Percentiles rank a stretch among this genome's conserved stretches.
Conservation (phyloP, 768 basidiomycete genomes). For the Phlebiopsis flavidoalba region DNA sequence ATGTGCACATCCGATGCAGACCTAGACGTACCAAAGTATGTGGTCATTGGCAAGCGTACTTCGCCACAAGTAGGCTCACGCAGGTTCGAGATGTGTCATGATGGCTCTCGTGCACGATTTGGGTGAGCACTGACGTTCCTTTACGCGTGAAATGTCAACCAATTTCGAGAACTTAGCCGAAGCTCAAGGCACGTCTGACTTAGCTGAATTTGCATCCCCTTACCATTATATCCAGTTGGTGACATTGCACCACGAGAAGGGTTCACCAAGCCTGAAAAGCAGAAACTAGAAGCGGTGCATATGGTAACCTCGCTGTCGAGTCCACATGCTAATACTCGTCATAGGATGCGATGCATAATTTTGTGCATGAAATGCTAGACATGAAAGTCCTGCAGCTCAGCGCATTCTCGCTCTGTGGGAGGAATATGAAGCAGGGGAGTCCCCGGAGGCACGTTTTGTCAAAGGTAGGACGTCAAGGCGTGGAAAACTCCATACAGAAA, state of each 20-base stretch:
- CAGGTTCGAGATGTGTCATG: conserved; percentile 64
- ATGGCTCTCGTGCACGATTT: conserved; percentile 92
- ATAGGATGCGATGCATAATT: conserved; percentile 87
- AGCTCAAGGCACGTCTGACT: conserved; percentile 61
- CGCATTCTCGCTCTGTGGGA: conserved; percentile 69
- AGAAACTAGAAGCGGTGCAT: conserved; percentile 62
- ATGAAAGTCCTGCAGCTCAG: conserved; percentile 60
- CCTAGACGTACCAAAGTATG: conserved; percentile 71
- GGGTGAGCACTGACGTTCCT: background rate
- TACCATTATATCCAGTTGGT: conserved; percentile 50
- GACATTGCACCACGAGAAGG: conserved; percentile 92
- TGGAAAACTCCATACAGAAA: background rate
- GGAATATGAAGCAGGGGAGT: conserved; percentile 80
- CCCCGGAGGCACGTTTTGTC: conserved; percentile 77
- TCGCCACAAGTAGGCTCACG: background rate
- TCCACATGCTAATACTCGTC: background rate
- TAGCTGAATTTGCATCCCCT: background rate
- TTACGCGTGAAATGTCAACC: background rate
- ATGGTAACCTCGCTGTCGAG: no score
- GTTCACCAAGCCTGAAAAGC: conserved; percentile 78
- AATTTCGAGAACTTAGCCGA: conserved; percentile 34
- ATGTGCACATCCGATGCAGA: conserved; percentile 77
- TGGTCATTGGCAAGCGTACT: background rate
- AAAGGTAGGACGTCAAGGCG: conserved; percentile 49
- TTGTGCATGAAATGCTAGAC: conserved; percentile 88